These are phyloP conservation scores for Tulasnella sp. DNA, from an alignment of 768 basidiomycete genomes.

Conservation along the genomic window DNA sequence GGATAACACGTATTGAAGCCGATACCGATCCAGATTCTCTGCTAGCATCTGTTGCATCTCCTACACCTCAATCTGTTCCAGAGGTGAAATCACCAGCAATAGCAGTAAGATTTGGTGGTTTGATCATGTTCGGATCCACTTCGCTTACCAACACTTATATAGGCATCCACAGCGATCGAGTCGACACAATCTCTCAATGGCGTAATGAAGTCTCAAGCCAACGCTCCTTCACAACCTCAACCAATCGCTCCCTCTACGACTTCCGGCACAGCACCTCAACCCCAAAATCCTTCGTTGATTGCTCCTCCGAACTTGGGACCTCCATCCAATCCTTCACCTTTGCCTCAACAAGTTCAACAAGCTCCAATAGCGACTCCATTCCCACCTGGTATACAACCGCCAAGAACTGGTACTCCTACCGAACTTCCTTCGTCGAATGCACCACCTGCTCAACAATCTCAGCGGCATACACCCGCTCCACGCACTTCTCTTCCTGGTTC, in stretches of 20 bases:
- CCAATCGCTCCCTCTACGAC: too few relatives aligned
- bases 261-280: too few relatives aligned
- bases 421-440: conserved; percentile 11
- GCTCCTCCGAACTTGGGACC: too few relatives aligned
- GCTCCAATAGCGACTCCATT: conserved; percentile 3
- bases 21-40: background rate
- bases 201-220: background rate
- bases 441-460: conserved; percentile 1
- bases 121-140: too few relatives aligned
- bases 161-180: background rate
- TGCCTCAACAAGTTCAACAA: background rate
- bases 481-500: conserved; percentile 42
- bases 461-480: background rate
- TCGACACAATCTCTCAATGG: conserved; percentile 1
- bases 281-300: too few relatives aligned
- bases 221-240: background rate
- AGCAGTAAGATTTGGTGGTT: background rate
- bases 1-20: background rate
- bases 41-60: background rate
- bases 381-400: conserved; percentile 8
- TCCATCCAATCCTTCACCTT: too few relatives aligned
- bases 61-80: conserved; percentile 3
- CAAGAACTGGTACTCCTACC: background rate
- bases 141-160: background rate
- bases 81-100: background rate